Conservation (phyloP, 2,329 filamentous ascomycete species). For the Bipolaris gigantea region DNA sequence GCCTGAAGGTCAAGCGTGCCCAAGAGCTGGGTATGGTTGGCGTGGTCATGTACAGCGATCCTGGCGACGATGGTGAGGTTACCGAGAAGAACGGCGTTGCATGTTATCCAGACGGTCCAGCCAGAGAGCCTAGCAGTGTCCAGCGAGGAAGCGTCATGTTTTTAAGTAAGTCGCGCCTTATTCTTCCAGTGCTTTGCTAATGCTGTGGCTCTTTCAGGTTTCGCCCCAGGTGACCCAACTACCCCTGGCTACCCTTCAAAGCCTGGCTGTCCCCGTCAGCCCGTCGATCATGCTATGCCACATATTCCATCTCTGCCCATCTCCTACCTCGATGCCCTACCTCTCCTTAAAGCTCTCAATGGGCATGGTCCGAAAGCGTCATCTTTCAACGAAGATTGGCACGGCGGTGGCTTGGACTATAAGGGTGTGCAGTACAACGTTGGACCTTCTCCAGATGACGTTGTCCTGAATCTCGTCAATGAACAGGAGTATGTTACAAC, state of each 20-base stretch:
- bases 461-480: constrained; percentile 57
- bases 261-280: constrained; percentile 77
- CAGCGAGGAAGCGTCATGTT: constrained; percentile 82
- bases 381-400: constrained; percentile 74
- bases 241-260: constrained; percentile 94
- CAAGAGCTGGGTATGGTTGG: constrained; percentile 89
- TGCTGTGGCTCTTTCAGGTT: constrained; percentile 44
- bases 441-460: constrained; percentile 73
- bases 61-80: constrained; percentile 80
- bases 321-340: constrained; percentile 83
- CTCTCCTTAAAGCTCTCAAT: constrained; percentile 86
- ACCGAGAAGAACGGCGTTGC: constrained; percentile 80
- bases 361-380: constrained; percentile 78
- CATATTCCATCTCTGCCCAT: constrained; percentile 90
- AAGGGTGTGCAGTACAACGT: constrained; percentile 84
- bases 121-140: constrained; percentile 83
- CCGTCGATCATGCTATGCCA: constrained; percentile 71
- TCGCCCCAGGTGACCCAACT: constrained; percentile 74
- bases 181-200: constrained; percentile 13
- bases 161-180: constrained; percentile 44
- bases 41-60: constrained; percentile 82
- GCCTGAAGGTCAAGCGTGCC: constrained; percentile 88
- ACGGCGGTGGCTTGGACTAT: constrained; percentile 71
- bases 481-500: constrained; percentile 55
- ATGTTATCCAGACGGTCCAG: constrained; percentile 82